Conservation (phyloP, 2,329 filamentous ascomycete species). For the Myriosclerotinia scirpicola region DNA sequence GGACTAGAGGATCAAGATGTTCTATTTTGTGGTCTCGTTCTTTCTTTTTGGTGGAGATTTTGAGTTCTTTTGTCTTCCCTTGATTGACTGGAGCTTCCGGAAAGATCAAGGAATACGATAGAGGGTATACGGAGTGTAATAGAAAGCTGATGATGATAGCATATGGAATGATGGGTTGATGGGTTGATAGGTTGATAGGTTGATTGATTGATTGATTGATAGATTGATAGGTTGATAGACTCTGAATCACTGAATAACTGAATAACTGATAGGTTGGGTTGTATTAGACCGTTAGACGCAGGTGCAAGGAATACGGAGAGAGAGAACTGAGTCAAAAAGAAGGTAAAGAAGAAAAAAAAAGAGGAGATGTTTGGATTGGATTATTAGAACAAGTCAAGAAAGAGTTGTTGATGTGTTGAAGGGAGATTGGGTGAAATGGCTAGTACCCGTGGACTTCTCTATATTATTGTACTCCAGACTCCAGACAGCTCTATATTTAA, state of each 20-base stretch:
- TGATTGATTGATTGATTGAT: not conserved
- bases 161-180: constrained; percentile 14
- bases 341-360: not conserved
- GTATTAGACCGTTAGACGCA: too few relatives aligned
- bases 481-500: too few relatives aligned
- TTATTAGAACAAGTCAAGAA: too few relatives aligned
- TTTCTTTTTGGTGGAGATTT: not conserved
- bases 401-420: constrained; percentile 6
- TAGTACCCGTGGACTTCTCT: too few relatives aligned
- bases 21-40: constrained; percentile 8
- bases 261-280: not conserved
- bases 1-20: not conserved
- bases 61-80: not conserved
- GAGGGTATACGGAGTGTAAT: constrained; percentile 16
- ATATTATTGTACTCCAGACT: too few relatives aligned
- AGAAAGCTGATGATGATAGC: constrained; percentile 10
- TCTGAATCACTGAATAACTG: not conserved
- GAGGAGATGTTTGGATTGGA: too few relatives aligned
- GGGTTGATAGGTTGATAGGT: not conserved
- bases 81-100: not conserved
- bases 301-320: not conserved
- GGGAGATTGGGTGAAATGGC: constrained; percentile 17
- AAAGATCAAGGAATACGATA: constrained; percentile 20
- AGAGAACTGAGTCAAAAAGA: not conserved
- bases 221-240: not conserved